These are phyloP conservation scores for Coemansia sp. DNA, from an alignment of 192 early-diverging fungal species.

Conservation along the genomic window DNA sequence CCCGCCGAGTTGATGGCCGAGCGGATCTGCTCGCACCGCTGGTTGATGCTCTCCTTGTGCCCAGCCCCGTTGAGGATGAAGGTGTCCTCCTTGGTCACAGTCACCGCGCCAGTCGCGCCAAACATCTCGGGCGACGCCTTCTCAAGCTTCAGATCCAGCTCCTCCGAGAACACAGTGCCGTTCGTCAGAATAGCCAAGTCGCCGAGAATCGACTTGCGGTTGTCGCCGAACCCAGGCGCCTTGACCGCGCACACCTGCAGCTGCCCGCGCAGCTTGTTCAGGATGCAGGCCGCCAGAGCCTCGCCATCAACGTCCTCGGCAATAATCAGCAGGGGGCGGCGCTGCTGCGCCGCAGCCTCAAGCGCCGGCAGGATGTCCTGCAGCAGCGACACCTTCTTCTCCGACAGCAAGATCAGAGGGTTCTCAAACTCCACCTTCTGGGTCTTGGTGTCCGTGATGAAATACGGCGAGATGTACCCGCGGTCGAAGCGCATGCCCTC, in stretches of 20 bases:
- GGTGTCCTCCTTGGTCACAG: conserved; percentile 99
- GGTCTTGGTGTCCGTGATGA: conserved; percentile 97
- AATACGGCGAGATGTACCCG: conserved; percentile 99
- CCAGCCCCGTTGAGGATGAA: conserved; percentile 96
- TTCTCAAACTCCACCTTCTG: conserved; percentile 99
- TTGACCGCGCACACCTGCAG: conserved; percentile 96
- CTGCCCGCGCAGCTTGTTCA: conserved; percentile 99
- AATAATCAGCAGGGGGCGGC: conserved; percentile 95
- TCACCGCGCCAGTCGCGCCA: conserved; percentile 82
- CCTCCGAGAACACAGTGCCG: conserved; percentile 94
- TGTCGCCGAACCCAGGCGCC: conserved; percentile 99
- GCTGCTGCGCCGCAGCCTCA: conserved; percentile 89
- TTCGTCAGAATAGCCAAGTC: conserved; percentile 97
- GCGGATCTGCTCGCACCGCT: conserved; percentile 98
- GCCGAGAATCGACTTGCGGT: conserved; percentile 98
- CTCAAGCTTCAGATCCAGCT: conserved; percentile 96
- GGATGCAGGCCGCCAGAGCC: conserved; percentile 97
- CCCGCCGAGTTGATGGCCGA: conserved; percentile 74
- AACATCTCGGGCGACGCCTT: conserved; percentile 88
- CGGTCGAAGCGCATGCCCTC: conserved; percentile 99
- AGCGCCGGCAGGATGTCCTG: conserved; percentile 96
- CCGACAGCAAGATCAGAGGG: conserved; percentile 95
- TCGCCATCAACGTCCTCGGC: conserved; percentile 99
- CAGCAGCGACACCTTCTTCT: conserved; percentile 95
- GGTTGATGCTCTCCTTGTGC: conserved; percentile 80